Evolutionary conservation across 345 rosid species (phyloP), one percentile per base, ranked within the genome.

Genomic region (Lepidium aucheri): DNA sequence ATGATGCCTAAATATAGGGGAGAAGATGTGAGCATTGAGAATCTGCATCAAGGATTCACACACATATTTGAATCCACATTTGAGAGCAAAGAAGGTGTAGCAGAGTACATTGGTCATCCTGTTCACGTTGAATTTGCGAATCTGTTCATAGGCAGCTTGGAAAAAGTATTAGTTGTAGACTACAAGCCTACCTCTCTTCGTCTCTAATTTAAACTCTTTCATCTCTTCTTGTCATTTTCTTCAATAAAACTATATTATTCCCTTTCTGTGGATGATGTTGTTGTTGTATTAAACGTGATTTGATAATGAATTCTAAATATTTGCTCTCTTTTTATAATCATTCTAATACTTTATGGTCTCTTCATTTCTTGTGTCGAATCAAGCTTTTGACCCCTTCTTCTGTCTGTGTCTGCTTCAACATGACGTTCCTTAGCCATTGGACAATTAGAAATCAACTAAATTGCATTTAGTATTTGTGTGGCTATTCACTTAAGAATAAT

Each of bases 41-140:
- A 89, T 63, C 6, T 83, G 82, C 89, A 89, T 49, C 95, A 82
- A 69, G 96, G 92, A 9, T 92, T 78, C 83, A 89, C 92, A 3
- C 98, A 92, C 53, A 51, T 92, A 39, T 89, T 92, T 41, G 84
- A 81, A 60, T 83, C 90, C 17, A 82, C 83, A 4, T 92, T 92
- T 49, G 98, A 89, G 74, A 85, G 84, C 69, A 83, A 70, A 0
- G 86, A 84, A 57, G 96, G 77, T 13, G 24, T 89, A 46, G 85
- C 86, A 0, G 92, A 89, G 73, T 92, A 92, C 59, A 3, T 82
- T 51, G 62, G 75, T 74, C 96, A 89, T 68, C 98, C 93, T 49
- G 80, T 68, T 7, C 98, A 92, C 59, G 83, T 83, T 11, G 86
- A 92, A 44, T 87, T 73, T 0, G 86, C 84, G 4, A 80, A 65